phyloP scores from a whole-genome alignment of 1,284 basidiomycete genomes.

The Cystobasidium pallidum region DNA sequence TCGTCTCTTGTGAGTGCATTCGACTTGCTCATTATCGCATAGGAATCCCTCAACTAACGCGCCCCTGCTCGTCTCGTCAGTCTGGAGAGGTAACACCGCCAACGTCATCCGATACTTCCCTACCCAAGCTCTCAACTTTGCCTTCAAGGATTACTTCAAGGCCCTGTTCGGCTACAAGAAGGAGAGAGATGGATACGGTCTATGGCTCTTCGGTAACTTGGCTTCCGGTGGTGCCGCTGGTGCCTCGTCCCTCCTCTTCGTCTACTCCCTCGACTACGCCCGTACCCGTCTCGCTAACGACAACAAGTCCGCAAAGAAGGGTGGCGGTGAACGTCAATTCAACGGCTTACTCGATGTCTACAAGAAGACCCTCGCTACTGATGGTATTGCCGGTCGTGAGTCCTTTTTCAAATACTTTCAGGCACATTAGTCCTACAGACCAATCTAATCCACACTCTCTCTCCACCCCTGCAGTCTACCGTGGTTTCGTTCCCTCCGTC shows the following conservation, averaged over 20 bases:
- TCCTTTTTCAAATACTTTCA: neutral
- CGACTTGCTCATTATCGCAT: too few species aligned
- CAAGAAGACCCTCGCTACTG: slow-evolving; percentile 77
- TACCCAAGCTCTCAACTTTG: slow-evolving; percentile 90
- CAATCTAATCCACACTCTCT: too few species aligned
- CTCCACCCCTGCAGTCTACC: slow-evolving; percentile 64
- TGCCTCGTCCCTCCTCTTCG: slow-evolving; percentile 82
- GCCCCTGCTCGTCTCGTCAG: slow-evolving; percentile 47
- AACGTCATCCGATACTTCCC: slow-evolving; percentile 99
- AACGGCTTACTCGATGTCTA: slow-evolving; percentile 88
- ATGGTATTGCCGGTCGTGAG: slow-evolving; percentile 55
- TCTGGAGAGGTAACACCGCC: slow-evolving; percentile 96
- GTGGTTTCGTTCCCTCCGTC: slow-evolving; percentile 91
- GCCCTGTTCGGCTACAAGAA: slow-evolving; percentile 66
- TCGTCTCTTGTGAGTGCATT: slow-evolving; percentile 64
- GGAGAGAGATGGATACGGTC: slow-evolving; percentile 54
- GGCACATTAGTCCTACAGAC: too few species aligned
- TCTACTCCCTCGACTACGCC: slow-evolving; percentile 96
- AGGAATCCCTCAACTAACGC: too few species aligned
- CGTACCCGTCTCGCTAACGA: slow-evolving; percentile 98
- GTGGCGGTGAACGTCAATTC: slow-evolving; percentile 85
- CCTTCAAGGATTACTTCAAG: slow-evolving; percentile 88
- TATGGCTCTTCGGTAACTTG: slow-evolving; percentile 65
- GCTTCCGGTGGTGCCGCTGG: slow-evolving; percentile 75
- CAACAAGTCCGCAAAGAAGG: slow-evolving; percentile 87